Evolutionary conservation across 441 rosid genomes (phyloP).

Genomic region (Populus hybrid): DNA sequence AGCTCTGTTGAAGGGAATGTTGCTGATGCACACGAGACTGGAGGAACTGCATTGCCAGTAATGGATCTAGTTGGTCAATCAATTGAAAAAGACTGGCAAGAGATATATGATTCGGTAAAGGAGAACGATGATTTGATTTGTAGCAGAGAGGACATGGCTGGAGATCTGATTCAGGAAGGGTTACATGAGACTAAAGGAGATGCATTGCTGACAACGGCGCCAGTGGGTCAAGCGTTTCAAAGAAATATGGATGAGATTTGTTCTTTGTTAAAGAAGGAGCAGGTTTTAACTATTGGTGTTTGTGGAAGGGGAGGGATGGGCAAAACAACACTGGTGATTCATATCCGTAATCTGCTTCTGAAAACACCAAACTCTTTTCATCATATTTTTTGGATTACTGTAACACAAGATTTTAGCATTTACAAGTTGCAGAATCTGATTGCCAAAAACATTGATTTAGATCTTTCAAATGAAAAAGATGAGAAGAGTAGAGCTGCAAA

Average conservation of each 20-base stretch:
- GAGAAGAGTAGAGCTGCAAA: neutral
- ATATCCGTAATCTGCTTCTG: neutral
- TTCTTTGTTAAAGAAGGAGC: neutral
- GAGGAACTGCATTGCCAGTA: neutral
- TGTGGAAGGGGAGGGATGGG: constrained; percentile 15
- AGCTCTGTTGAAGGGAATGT: neutral
- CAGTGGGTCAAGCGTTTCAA: constrained; percentile 4
- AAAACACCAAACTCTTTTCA: neutral
- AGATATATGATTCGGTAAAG: neutral
- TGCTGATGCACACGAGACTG: neutral
- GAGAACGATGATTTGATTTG: neutral
- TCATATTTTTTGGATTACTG: neutral
- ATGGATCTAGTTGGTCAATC: neutral
- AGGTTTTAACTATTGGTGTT: neutral
- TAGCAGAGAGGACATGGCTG: neutral
- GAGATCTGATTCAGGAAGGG: neutral
- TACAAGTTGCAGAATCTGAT: neutral
- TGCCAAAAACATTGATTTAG: neutral
- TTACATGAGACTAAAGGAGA: neutral
- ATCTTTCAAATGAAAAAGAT: neutral
- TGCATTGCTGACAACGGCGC: neutral
- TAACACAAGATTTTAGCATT: neutral
- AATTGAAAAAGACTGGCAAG: neutral
- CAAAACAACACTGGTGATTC: constrained; percentile 2
- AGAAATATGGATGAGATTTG: neutral